These are phyloP conservation scores for Calonectria naviculata DNA, from an alignment of 2,329 filamentous ascomycete species.

Conservation along the genomic window DNA sequence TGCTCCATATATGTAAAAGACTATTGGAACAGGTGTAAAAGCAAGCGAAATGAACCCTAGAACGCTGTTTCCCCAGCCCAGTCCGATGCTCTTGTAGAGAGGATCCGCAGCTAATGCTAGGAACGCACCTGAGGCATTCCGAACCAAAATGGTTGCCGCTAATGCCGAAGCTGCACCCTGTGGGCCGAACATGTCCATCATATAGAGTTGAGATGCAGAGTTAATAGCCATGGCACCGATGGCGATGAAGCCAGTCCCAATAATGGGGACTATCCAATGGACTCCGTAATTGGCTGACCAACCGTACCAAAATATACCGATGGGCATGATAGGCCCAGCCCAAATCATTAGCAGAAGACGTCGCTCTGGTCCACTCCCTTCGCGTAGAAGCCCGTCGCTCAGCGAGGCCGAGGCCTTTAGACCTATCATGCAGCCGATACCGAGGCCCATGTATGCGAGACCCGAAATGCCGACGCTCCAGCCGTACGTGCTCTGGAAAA, in stretches of 20 bases:
- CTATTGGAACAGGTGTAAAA: constrained; percentile 28
- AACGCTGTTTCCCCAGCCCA: constrained; percentile 33
- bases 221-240: constrained; percentile 54
- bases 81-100: constrained; percentile 18
- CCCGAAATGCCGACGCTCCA: constrained; percentile 40
- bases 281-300: constrained; percentile 63
- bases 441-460: constrained; percentile 60
- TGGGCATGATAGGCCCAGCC: constrained; percentile 62
- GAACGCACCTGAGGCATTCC: constrained; percentile 44
- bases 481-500: constrained; percentile 49
- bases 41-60: constrained; percentile 27
- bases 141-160: constrained; percentile 39
- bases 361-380: constrained; percentile 52
- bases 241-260: constrained; percentile 61
- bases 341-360: constrained; percentile 66
- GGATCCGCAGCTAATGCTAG: constrained; percentile 21
- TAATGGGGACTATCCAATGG: constrained; percentile 68
- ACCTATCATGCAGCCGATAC: constrained; percentile 46
- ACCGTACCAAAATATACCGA: constrained; percentile 68
- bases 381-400: constrained; percentile 28
- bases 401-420: constrained; percentile 29
- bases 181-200: constrained; percentile 37
- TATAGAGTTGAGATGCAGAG: constrained; percentile 33
- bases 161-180: constrained; percentile 39
- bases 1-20: constrained; percentile 30